phyloP scores from a whole-genome alignment of 176 grass and related monocot species.

The Stipa capillata region DNA sequence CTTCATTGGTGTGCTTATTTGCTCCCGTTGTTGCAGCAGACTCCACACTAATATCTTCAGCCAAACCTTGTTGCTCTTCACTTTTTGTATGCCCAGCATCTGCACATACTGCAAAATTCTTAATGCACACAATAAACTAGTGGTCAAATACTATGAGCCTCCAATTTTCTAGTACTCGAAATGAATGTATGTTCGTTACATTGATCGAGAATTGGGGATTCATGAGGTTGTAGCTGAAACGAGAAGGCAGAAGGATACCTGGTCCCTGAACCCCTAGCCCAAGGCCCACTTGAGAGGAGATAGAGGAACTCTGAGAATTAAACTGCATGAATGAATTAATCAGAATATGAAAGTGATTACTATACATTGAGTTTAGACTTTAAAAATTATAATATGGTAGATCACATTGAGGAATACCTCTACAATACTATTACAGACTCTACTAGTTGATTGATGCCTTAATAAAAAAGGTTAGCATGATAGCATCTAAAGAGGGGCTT shows the following conservation, averaged over 20 bases:
- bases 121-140: background rate
- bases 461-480: background rate
- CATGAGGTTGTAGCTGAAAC: conserved; percentile 6
- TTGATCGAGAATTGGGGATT: conserved; percentile 19
- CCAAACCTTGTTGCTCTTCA: conserved; percentile 50
- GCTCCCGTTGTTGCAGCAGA: conserved; percentile 34
- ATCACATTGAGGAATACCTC: background rate
- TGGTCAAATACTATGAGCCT: background rate
- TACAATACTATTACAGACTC: background rate
- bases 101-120: conserved; percentile 32
- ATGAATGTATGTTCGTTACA: conserved; percentile 1
- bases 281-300: conserved; percentile 55
- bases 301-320: conserved; percentile 65
- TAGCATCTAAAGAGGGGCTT: background rate
- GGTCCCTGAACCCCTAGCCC: conserved; percentile 55
- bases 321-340: conserved; percentile 52
- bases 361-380: background rate
- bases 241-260: conserved; percentile 49
- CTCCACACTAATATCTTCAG: conserved; percentile 60
- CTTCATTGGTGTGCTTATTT: conserved; percentile 69
- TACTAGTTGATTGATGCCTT: background rate
- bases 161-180: conserved; percentile 16
- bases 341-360: background rate
- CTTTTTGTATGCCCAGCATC: conserved; percentile 56
- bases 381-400: background rate